A percentile compares a stretch with the other conserved stretches of the same genome.
These are phyloP conservation scores for Tolypocladium endophyticum DNA, from an alignment of 2,329 filamentous ascomycete genomes.

Conservation along the genomic window DNA sequence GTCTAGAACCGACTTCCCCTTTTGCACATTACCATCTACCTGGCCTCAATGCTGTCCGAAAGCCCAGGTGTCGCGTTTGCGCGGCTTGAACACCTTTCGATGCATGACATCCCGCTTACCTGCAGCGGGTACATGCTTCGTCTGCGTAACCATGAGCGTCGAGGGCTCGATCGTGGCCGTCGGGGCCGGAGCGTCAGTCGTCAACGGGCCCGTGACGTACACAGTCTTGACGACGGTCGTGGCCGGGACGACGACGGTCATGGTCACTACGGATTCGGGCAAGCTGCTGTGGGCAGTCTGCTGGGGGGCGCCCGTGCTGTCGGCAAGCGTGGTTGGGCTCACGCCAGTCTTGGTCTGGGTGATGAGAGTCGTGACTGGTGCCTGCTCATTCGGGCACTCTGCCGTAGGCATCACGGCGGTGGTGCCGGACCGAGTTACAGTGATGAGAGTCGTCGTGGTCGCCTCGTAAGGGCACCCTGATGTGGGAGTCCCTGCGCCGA, in stretches of 20 bases:
- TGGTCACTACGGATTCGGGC: conserved; percentile 19
- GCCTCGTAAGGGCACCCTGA: neutral
- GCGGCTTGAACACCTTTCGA: neutral
- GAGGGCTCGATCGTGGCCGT: neutral
- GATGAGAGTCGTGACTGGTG: neutral
- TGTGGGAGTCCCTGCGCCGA: neutral
- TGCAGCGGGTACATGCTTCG: neutral
- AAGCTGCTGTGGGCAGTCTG: neutral
- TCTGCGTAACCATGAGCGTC: conserved; percentile 4
- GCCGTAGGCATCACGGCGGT: neutral
- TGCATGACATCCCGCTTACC: neutral
- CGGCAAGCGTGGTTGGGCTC: neutral
- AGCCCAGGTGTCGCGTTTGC: neutral
- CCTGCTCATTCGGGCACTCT: neutral
- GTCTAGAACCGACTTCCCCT: neutral
- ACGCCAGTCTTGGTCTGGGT: neutral
- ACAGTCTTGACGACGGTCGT: neutral
- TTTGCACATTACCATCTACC: neutral
- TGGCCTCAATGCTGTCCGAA: neutral
- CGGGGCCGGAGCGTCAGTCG: conserved; percentile 1
- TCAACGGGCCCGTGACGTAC: conserved; percentile 5
- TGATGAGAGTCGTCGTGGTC: neutral
- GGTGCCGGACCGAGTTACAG: neutral
- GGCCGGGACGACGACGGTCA: conserved; percentile 21
- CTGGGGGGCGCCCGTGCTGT: neutral